Base-by-base conservation (phyloP, 306 rosid genomes). In the Ormosia semicastrata region DNA sequence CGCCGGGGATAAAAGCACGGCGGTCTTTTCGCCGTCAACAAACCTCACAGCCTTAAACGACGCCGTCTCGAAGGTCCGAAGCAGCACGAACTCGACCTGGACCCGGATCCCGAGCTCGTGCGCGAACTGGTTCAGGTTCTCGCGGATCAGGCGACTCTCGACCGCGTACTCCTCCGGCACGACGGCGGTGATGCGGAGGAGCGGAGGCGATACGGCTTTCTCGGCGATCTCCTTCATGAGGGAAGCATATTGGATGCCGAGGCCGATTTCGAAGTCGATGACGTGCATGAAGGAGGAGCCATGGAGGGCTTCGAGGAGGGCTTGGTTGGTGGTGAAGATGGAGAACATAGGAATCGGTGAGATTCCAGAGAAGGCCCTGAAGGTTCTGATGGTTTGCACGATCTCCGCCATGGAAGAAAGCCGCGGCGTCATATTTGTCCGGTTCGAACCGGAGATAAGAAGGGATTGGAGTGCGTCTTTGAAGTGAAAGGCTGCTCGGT, bases 271-370 rank as follows among this genome's bases (percentile, higher is more conserved):
- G 63, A 95, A 95, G 60, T 95, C 98, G 12, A 95, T 40, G 24
- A 93, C 82, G 76, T 95, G 98, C 66, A 95, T 81, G 62, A 88
- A 87, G 1, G 80, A 59, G 0, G 92, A 84, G 2, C 88, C 90
- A 10, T 73, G 80, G 10, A 93, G 85, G 3, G 93, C 92, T 73
- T 93, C 98, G 2, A 93, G 97, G 10, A 95, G 90, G 2, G 98
- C 97, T 71, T 95, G 98, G 54, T 95, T 95, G 2, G 93, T 89
- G 0, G 97, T 93, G 77, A 93, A 91, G 71, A 93, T 93, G 0
- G 98, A 90, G 66, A 95, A 95, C 95, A 91, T 89, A 0, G 99
- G 94, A 24, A 93, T 89, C 0, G 99, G 97, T 0, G 98, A 93
- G 8, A 90, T 93, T 10, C 85, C 88, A 0, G 94, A 93, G 73